A percentile compares a stretch with the other conserved stretches of the same genome.
Evolutionary conservation across 768 basidiomycete species (phyloP).

Genomic region (Mycena pura): DNA sequence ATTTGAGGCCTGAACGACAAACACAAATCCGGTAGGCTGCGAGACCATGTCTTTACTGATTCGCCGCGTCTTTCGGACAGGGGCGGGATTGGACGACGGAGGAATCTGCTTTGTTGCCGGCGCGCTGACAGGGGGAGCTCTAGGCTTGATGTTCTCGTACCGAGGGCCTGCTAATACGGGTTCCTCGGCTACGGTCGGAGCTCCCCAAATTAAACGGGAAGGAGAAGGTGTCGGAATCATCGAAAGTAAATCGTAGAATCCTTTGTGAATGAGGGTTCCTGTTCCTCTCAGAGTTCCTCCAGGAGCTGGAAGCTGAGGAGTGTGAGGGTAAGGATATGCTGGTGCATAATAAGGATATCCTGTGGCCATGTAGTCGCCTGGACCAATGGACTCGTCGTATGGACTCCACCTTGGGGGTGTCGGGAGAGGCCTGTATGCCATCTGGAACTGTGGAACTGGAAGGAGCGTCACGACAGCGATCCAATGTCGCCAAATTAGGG

Average conservation of each 20-base stretch:
- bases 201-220: slow-evolving; percentile 68
- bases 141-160: slow-evolving; percentile 63
- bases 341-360: slow-evolving; percentile 43
- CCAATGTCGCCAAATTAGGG: no score
- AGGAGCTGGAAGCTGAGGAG: slow-evolving; percentile 52
- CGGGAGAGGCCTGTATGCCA: slow-evolving; percentile 36
- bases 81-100: slow-evolving; percentile 39
- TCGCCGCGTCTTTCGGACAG: slow-evolving; percentile 61
- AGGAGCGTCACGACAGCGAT: no score
- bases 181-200: slow-evolving; percentile 45
- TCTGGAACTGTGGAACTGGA: no score
- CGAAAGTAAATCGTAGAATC: slow-evolving; percentile 87
- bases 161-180: slow-evolving; percentile 66
- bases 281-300: slow-evolving; percentile 75
- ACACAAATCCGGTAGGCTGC: slow-evolving; percentile 84
- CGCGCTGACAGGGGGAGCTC: slow-evolving; percentile 32
- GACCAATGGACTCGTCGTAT: slow-evolving; percentile 19
- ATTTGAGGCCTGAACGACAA: slow-evolving; percentile 44
- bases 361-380: slow-evolving; percentile 35
- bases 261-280: slow-evolving; percentile 89
- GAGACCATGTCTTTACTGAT: slow-evolving; percentile 93
- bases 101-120: slow-evolving; percentile 39
- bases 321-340: slow-evolving; percentile 44
- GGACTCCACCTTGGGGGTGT: slow-evolving; percentile 32
- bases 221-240: slow-evolving; percentile 78